Evolutionary conservation across 768 basidiomycete species (phyloP).

Genomic region (Termitomyces sp.): DNA sequence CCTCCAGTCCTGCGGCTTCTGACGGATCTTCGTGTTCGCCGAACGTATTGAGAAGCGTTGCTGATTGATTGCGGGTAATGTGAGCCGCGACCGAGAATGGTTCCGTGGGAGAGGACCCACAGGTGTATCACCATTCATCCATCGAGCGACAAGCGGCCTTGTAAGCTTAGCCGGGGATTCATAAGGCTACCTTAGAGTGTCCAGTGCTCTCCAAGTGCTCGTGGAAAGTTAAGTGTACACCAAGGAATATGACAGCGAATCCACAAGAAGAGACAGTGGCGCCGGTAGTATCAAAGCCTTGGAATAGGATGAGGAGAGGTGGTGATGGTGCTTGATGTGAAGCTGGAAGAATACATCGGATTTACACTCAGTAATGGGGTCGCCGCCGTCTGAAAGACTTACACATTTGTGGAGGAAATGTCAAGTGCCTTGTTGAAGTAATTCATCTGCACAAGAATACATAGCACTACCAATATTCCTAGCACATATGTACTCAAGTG

Average conservation of each 20-base stretch:
- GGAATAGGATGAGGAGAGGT: slow-evolving; percentile 96
- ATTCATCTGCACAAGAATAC: slow-evolving; percentile 92
- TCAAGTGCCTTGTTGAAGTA: slow-evolving; percentile 99
- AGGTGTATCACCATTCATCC: slow-evolving; percentile 48
- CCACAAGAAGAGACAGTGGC: slow-evolving; percentile 87
- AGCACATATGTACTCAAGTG: slow-evolving; percentile 97
- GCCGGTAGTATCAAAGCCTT: slow-evolving; percentile 91
- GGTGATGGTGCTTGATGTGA: slow-evolving; percentile 89
- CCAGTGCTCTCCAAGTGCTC: slow-evolving; percentile 42
- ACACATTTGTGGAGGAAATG: slow-evolving; percentile 97
- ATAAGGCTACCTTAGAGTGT: slow-evolving; percentile 65
- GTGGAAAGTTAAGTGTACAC: slow-evolving; percentile 89
- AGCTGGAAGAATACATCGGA: slow-evolving; percentile 97
- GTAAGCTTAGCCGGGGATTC: slow-evolving; percentile 77
- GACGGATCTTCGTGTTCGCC: slow-evolving; percentile 45
- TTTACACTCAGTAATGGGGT: slow-evolving; percentile 64
- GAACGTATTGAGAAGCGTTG: slow-evolving; percentile 74
- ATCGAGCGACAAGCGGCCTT: slow-evolving; percentile 79
- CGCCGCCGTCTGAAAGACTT: slow-evolving; percentile 27
- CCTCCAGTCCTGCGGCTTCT: slow-evolving; percentile 53
- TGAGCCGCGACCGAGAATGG: slow-evolving; percentile 62
- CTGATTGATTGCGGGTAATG: slow-evolving; percentile 62
- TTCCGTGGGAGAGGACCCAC: slow-evolving; percentile 27
- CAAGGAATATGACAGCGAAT: slow-evolving; percentile 91
- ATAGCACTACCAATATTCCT: slow-evolving; percentile 73